Percentiles rank a stretch among this genome's conserved stretches.
phyloP scores from a whole-genome alignment of 2,329 filamentous ascomycete genomes.

The Blastomyces silverae region DNA sequence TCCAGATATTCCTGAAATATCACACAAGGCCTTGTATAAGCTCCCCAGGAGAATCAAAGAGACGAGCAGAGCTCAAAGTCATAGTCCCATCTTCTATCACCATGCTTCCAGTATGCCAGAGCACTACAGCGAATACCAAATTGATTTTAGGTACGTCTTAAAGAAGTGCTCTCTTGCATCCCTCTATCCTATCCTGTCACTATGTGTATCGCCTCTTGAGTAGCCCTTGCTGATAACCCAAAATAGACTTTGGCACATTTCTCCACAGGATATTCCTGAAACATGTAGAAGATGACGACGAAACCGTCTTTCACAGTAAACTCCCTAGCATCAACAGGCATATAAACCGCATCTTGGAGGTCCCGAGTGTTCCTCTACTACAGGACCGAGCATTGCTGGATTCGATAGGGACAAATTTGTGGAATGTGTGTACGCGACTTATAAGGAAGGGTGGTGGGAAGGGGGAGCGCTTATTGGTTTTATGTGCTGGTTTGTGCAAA shows the following conservation, averaged over 20 bases:
- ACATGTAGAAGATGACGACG: conserved; percentile 2
- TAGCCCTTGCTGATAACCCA: background rate
- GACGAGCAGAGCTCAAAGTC: background rate
- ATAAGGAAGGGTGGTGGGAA: conserved; percentile 19
- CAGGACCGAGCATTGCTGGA: conserved; percentile 27
- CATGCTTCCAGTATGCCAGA: conserved; percentile 1
- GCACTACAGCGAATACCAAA: conserved; percentile 2
- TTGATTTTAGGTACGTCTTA: conserved; percentile 3
- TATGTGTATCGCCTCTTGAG: background rate
- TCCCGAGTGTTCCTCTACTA: conserved; percentile 6
- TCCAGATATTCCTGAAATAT: background rate
- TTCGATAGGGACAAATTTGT: conserved; percentile 31
- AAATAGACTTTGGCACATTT: conserved; percentile 7
- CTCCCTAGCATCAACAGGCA: conserved; percentile 14
- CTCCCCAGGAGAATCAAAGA: background rate
- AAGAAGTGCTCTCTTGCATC: background rate
- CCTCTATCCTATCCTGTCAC: background rate
- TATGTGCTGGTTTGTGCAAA: conserved; percentile 24
- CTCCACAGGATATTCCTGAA: conserved; percentile 2
- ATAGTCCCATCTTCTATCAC: background rate
- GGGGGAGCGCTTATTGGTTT: conserved; percentile 23
- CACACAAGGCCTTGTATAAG: background rate
- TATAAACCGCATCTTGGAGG: conserved; percentile 21
- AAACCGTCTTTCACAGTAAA: background rate
- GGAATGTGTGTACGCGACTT: conserved; percentile 34